Evolutionary conservation across 345 rosid species (phyloP), one percentile per base, ranked within the genome.

Genomic region (Anastatica hierochuntica): DNA sequence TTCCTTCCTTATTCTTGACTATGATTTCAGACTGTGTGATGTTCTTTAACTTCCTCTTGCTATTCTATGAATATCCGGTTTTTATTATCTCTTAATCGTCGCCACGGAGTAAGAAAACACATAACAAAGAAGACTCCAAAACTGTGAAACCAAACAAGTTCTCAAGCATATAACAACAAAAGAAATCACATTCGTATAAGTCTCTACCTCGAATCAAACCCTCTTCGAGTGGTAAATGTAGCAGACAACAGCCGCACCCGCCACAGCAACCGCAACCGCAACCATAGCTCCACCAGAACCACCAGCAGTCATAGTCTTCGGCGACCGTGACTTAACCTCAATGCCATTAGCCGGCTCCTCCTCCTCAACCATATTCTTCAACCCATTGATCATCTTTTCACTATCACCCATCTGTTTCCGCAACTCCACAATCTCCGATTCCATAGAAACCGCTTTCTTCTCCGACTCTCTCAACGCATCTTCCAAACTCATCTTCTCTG

Each of bases 341-440:
- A 61, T 46, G 20, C 79, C 84, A 64, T 69, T 72, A 14, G 24
- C 13, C 1, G 67, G 58, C 53, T 77, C n/a, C n/a, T n/a, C n/a
- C n/a, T n/a, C 81, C 49, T 77, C 81, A 6, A 66, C 58, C 63
- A 66, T 66, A 47, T 74, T 79, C 72, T 81, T 77, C 72, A 80
- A 53, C 14, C 67, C 79, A 16, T 31, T 41, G 5, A 78, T 68
- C 43, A 58, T 62, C 49, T 53, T 71, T 55, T 71, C 80, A 4
- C 82, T 71, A 43, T 72, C 79, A 53, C 43, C 76, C 8, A 69
- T 33, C 60, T 81, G 68, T 43, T 45, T 62, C 61, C 75, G 74
- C 66, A 76, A 46, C 63, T 53, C 73, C 36, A 39, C 49, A 56
- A 78, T 47, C 65, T 72, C 75, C 11, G 8, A 43, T 30, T 76